Percentiles rank a stretch among this genome's conserved stretches.
Conservation (phyloP, 768 basidiomycete genomes). For the Cyclocybe aegerita region DNA sequence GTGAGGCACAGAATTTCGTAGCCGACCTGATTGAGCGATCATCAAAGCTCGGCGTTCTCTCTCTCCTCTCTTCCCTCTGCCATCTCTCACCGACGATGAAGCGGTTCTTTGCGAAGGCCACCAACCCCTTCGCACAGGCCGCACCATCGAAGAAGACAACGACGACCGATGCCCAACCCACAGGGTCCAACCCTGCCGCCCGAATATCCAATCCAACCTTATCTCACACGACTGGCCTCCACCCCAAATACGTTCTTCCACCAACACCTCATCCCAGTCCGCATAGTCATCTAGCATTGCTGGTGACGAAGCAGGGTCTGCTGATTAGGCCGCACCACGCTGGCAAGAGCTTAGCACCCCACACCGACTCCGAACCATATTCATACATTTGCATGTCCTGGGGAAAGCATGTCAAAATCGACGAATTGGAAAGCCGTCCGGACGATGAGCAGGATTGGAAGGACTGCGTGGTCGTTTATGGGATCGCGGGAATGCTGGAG, state of each 20-base stretch:
- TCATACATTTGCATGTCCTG: slow-evolving; percentile 52
- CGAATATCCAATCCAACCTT: background rate
- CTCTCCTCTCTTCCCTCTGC: slow-evolving; percentile 1
- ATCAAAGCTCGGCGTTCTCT: slow-evolving; percentile 21
- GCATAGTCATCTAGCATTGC: slow-evolving; percentile 63
- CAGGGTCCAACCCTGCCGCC: slow-evolving; percentile 9
- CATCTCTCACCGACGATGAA: slow-evolving; percentile 32
- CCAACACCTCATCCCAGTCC: slow-evolving; percentile 77
- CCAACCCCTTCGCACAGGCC: slow-evolving; percentile 34
- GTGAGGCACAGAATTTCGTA: slow-evolving; percentile 8
- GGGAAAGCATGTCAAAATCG: slow-evolving; percentile 55
- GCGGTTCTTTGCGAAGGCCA: slow-evolving; percentile 37
- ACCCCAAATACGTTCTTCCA: slow-evolving; percentile 63
- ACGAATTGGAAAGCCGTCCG: slow-evolving; percentile 44
- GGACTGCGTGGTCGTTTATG: slow-evolving; percentile 62
- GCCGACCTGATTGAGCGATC: background rate
- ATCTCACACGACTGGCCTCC: slow-evolving; percentile 31
- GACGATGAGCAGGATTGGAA: slow-evolving; percentile 49
- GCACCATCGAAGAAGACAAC: slow-evolving; percentile 11
- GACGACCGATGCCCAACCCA: background rate
- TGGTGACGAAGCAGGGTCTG: slow-evolving; percentile 62
- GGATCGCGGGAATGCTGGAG: slow-evolving; percentile 73
- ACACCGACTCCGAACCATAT: slow-evolving; percentile 17
- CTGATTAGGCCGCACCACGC: slow-evolving; percentile 58
- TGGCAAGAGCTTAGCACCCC: slow-evolving; percentile 9